Percentiles rank a stretch among this genome's conserved stretches.
Conservation (phyloP, 805 yeast genomes). For the Ogataea angusta region DNA sequence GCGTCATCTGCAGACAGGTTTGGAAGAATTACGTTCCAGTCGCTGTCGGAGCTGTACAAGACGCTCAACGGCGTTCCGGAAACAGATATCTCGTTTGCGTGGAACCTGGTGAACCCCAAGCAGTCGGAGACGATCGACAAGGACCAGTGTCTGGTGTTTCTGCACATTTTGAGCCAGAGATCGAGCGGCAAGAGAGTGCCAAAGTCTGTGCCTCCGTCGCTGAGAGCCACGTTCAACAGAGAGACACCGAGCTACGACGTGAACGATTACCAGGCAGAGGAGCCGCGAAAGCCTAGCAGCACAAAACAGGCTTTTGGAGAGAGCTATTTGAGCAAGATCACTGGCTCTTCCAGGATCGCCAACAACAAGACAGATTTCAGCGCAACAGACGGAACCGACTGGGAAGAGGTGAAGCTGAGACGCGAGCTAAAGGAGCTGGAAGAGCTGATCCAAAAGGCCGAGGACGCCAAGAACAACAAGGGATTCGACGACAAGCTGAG, state of each 20-base stretch:
- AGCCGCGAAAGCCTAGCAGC: conserved; percentile 8
- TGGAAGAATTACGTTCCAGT: conserved; percentile 76
- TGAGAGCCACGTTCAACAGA: conserved; percentile 88
- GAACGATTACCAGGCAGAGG: conserved; percentile 15
- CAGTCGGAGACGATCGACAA: conserved; percentile 84
- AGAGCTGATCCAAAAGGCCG: conserved; percentile 55
- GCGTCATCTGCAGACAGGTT: conserved; percentile 68
- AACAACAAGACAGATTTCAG: conserved; percentile 66
- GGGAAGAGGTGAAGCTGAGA: conserved; percentile 86
- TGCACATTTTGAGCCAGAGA: conserved; percentile 89
- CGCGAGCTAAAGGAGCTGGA: conserved; percentile 78
- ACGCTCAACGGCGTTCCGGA: conserved; percentile 73
- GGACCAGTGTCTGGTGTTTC: conserved; percentile 84
- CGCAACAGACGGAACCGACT: conserved; percentile 73
- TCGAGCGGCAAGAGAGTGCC: conserved; percentile 79
- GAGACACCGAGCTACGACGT: conserved; percentile 73
- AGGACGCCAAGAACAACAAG: conserved; percentile 40
- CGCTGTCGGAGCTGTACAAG: conserved; percentile 64
- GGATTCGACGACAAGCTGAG: conserved; percentile 28
- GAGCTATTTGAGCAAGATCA: conserved; percentile 50
- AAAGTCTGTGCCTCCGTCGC: conserved; percentile 87
- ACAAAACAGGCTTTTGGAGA: conserved; percentile 47
- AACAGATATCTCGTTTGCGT: conserved; percentile 82
- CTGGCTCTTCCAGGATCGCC: conserved; percentile 29
- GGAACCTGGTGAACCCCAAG: conserved; percentile 94